Base-by-base conservation (phyloP, 2,329 filamentous ascomycete genomes). In the Xylariales sp. region DNA sequence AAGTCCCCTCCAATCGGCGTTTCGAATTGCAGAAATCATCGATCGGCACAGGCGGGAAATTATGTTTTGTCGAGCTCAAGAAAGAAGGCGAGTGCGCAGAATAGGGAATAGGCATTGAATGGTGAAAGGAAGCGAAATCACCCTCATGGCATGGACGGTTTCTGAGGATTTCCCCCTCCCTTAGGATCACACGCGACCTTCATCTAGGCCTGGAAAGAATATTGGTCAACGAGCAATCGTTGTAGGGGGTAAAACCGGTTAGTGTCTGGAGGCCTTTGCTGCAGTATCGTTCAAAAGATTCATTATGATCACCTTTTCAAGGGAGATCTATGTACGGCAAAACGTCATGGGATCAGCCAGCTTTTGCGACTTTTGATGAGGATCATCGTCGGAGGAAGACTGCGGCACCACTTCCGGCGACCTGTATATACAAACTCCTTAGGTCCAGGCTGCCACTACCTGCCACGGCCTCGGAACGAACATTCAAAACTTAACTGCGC, bases 11-110 rank as follows among this genome's bases (percentile, higher is more conserved):
- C n/a, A 8, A n/a, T 27, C 54, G 54, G 55, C 51, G 53, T 56
- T 57, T 46, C 49, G 44, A 54, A 51, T 45, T 40, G 36, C 50
- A 54, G 46, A n/a, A 50, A 49, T 50, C 46, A 51, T 55, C 38
- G 46, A 48, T 53, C 52, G 55, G 51, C 50, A 7, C 7, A 16
- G 36, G 36, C 18, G 36, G 22, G 29, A 18, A 8, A n/a, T 40
- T 33, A 18, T 20, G 15, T 43, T 41, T 36, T 43, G 45, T 45
- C 43, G 42, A 34, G 24, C 45, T 20, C 16, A 24, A 15, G 21
- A 15, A n/a, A 10, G 12, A 21, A 25, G 21, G 29, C 14, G 29
- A 10, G 7, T 27, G n/a, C n/a, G n/a, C n/a, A n/a, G n/a, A n/a
- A n/a, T n/a, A n/a, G n/a, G n/a, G n/a, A n/a, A n/a, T n/a, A n/a